A percentile compares a stretch with the other conserved stretches of the same genome.
phyloP scores from a whole-genome alignment of 2,329 filamentous ascomycete genomes.

The Nigrospora osmanthi region DNA sequence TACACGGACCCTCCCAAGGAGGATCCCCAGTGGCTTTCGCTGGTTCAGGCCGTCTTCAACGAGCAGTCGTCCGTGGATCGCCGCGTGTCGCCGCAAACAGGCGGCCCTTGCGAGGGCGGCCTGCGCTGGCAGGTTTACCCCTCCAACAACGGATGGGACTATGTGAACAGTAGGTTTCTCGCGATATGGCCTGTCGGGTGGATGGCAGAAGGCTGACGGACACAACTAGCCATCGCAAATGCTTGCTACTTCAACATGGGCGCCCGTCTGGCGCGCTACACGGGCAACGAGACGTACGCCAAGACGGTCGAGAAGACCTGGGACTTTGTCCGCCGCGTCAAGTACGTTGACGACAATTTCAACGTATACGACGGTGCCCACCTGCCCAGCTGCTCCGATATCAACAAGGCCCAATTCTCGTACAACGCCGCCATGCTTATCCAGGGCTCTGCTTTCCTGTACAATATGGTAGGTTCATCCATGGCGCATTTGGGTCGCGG shows the following conservation, averaged over 20 bases:
- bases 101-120: constrained; percentile 57
- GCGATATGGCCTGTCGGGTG: not conserved
- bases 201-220: not conserved
- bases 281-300: constrained; percentile 56
- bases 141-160: constrained; percentile 68
- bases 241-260: constrained; percentile 58
- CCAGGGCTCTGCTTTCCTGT: constrained; percentile 60
- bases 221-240: constrained; percentile 44
- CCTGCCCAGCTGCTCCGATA: constrained; percentile 50
- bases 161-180: constrained; percentile 52
- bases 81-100: constrained; percentile 33
- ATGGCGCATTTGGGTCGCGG: not conserved
- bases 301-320: constrained; percentile 54
- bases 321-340: constrained; percentile 49
- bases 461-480: constrained; percentile 44
- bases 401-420: constrained; percentile 58
- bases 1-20: constrained; percentile 50
- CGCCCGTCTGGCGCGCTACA: constrained; percentile 65
- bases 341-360: constrained; percentile 54
- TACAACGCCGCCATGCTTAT: constrained; percentile 58
- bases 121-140: constrained; percentile 72
- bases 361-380: constrained; percentile 59
- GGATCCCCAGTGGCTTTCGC: constrained; percentile 52
- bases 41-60: constrained; percentile 65
- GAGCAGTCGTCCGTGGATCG: constrained; percentile 52